Percentiles rank a stretch among this genome's conserved stretches.
Evolutionary conservation across 805 yeast species (phyloP).

Genomic region (Kazachstania martiniae): DNA sequence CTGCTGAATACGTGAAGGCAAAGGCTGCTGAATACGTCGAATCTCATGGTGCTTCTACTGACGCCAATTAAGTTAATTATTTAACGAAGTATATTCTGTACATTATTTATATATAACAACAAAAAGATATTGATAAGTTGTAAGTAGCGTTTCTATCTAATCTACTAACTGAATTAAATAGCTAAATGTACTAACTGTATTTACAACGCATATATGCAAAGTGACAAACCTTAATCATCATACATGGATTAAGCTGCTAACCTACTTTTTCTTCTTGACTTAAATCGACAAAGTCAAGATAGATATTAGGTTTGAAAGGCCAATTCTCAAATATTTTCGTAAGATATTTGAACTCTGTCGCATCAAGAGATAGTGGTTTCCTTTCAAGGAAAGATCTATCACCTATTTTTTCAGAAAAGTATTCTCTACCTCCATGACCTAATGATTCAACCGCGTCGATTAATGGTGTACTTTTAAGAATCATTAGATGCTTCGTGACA

Average conservation of each 20-base stretch:
- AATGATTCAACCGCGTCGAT: constrained; percentile 39
- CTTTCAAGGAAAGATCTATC: constrained; percentile 32
- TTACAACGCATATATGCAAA: no score
- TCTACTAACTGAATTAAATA: no score
- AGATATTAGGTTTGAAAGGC: constrained; percentile 74
- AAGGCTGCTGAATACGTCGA: constrained; percentile 74
- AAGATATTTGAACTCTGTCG: constrained; percentile 44
- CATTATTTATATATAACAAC: background rate
- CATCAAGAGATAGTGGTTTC: constrained; percentile 37
- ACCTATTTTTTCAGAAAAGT: constrained; percentile 29
- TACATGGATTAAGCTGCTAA: no score
- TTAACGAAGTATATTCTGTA: background rate
- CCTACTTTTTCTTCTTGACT: constrained; percentile 10
- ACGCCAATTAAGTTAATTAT: background rate
- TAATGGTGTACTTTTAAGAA: constrained; percentile 36
- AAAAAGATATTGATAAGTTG: background rate
- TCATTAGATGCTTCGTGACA: constrained; percentile 50
- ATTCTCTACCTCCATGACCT: constrained; percentile 75
- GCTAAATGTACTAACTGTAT: no score
- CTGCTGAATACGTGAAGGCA: constrained; percentile 77
- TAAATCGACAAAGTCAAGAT: constrained; percentile 33
- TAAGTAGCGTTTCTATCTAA: no score
- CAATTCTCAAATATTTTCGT: constrained; percentile 49
- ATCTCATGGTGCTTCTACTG: constrained; percentile 6
- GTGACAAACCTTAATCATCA: no score